Base-by-base conservation (phyloP, 129 eudicot genomes). In the Escallonia herrerae region DNA sequence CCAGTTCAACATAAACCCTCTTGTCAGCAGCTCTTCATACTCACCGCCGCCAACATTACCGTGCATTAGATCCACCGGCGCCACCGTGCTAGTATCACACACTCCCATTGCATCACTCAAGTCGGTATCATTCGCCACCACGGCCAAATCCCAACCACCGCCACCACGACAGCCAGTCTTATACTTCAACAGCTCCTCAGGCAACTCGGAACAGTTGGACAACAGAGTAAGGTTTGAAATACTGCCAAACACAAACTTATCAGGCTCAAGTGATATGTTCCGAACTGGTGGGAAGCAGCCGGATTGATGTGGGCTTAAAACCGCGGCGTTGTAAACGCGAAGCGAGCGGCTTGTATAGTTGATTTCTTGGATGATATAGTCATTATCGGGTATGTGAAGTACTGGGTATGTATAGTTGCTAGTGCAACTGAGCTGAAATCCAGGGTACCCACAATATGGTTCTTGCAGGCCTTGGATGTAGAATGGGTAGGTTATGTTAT, bases 401-500 rank as follows among this genome's bases (percentile, higher is more conserved):
- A 60, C 4, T 8, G 85, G 76, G n/a, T 13, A 38, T 0, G 62
- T 69, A 10, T 58, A 4, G 8, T 41, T 10, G 42, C n/a, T n/a
- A n/a, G 43, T 14, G 42, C 85, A 80, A 52, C 57, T 63, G 5
- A 80, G 63, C 49, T 7, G 40, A 43, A 80, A 80, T 14, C 69
- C 78, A 12, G 81, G 77, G 68, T 7, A 60, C 44, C 86, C 82
- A 58, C 86, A 81, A 11, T 50, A 66, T 5, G 69, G 5, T 44
- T 49, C 14, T 15, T 72, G 76, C 54, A 0, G 5, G 14, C 63
- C 76, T 22, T 7, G 12, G 6, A 81, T 69, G 10, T 10, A 64
- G 62, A 81, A 81, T 0, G 86, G 86, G 63, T 46, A 81, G 15
- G 63, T 81, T 57, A 81, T 76, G 8, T 11, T 68, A 43, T 72